Percentiles rank a stretch among this genome's conserved stretches.
These are phyloP conservation scores for Trichophyton equinum DNA, from an alignment of 2,329 filamentous ascomycete species.

Conservation along the genomic window DNA sequence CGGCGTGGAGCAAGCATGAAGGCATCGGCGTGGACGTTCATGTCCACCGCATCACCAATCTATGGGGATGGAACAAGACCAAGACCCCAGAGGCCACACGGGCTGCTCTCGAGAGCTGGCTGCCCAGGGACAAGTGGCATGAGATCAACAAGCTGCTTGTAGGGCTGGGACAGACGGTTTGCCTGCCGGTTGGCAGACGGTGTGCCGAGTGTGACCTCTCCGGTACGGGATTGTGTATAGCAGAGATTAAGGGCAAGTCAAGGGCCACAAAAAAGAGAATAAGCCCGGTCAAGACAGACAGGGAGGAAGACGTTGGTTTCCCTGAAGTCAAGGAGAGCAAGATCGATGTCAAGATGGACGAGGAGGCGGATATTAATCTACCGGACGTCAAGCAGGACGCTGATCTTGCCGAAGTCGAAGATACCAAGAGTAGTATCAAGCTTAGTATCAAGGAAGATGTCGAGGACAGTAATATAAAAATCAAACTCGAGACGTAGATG, in stretches of 20 bases:
- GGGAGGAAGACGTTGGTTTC: slow-evolving; percentile 1
- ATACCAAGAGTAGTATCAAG: slow-evolving; percentile 8
- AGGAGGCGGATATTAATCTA: not conserved
- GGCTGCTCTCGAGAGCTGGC: slow-evolving; percentile 61
- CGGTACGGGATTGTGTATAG: slow-evolving; percentile 60
- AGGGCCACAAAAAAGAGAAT: slow-evolving; percentile 14
- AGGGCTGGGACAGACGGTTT: slow-evolving; percentile 76
- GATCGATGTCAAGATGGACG: slow-evolving; percentile 26
- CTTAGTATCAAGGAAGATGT: not conserved
- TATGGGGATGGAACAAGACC: slow-evolving; percentile 84
- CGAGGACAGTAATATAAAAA: slow-evolving; percentile 10
- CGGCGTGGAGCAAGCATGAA: slow-evolving; percentile 55
- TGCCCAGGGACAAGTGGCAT: slow-evolving; percentile 74
- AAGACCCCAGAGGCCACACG: slow-evolving; percentile 73
- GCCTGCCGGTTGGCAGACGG: slow-evolving; percentile 61
- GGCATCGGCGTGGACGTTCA: slow-evolving; percentile 93
- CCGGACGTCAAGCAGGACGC: not conserved
- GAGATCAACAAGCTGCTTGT: slow-evolving; percentile 87
- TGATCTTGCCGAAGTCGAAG: not conserved
- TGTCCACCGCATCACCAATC: slow-evolving; percentile 85
- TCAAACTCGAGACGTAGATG: slow-evolving; percentile 7
- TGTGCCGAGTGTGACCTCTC: slow-evolving; percentile 83
- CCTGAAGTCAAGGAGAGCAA: slow-evolving; percentile 6
- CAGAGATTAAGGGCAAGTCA: slow-evolving; percentile 45
- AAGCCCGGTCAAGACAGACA: slow-evolving; percentile 31